Evolutionary conservation across 768 basidiomycete genomes (phyloP).

Genomic region (Rhizopogon salebrosus): DNA sequence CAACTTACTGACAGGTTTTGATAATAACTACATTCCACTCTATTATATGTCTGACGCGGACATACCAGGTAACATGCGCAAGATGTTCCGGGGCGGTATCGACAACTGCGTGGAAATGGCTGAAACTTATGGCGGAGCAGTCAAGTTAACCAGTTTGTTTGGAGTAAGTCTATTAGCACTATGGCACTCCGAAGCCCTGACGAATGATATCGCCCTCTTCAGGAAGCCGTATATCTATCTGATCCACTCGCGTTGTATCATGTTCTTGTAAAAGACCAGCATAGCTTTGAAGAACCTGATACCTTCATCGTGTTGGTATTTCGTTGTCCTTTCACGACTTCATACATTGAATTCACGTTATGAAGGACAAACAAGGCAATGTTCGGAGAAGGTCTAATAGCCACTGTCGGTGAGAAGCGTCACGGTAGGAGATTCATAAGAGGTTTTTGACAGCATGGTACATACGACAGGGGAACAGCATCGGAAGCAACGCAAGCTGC

Average conservation of each 20-base stretch:
- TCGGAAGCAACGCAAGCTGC: not conserved
- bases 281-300: slow-evolving; percentile 42
- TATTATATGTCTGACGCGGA: not conserved
- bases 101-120: not conserved
- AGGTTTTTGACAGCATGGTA: not conserved
- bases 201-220: not conserved
- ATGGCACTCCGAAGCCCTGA: slow-evolving; percentile 2
- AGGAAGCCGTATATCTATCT: slow-evolving; percentile 31
- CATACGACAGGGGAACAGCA: not conserved
- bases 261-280: slow-evolving; percentile 44
- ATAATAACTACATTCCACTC: not conserved
- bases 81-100: not conserved
- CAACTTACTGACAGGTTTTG: not conserved
- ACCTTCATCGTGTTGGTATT: slow-evolving; percentile 39
- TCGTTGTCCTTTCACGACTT: not conserved
- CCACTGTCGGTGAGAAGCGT: slow-evolving; percentile 12
- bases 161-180: not conserved
- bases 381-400: slow-evolving; percentile 43
- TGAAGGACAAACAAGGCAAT: slow-evolving; percentile 38
- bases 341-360: not conserved
- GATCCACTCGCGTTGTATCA: slow-evolving; percentile 45
- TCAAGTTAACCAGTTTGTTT: not conserved
- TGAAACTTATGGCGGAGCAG: not conserved
- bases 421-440: slow-evolving; percentile 13
- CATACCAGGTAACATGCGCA: not conserved